These are phyloP conservation scores for Cyberlindnera maritima DNA, from an alignment of 805 yeast genomes.

Conservation along the genomic window DNA sequence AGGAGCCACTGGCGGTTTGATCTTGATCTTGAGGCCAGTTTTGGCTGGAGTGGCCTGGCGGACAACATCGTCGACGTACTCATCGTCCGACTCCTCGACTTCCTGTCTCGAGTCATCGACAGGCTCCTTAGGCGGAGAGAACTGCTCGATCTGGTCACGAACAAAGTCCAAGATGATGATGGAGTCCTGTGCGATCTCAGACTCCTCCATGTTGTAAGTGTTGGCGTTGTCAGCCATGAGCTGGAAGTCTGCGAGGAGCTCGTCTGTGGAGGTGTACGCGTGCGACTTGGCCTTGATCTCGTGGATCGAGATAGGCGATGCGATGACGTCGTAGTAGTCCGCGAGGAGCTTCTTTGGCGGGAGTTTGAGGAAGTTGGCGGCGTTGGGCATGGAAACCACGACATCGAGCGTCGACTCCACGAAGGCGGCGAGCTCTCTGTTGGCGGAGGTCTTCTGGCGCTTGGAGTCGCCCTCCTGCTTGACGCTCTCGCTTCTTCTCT, in stretches of 20 bases:
- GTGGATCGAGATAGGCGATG: constrained; percentile 63
- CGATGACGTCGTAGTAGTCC: constrained; percentile 71
- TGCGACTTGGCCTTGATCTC: constrained; percentile 56
- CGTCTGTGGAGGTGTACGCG: constrained; percentile 33
- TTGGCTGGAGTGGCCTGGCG: neutral
- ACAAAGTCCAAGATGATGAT: constrained; percentile 54
- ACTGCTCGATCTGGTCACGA: constrained; percentile 44
- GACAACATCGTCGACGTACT: neutral
- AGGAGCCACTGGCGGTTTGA: constrained; percentile 8
- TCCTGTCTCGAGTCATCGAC: neutral
- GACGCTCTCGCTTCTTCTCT: constrained; percentile 22
- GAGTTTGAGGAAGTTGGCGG: constrained; percentile 55
- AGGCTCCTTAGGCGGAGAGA: neutral
- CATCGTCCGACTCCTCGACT: constrained; percentile 16
- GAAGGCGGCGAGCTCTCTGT: constrained; percentile 28
- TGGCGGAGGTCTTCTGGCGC: constrained; percentile 16
- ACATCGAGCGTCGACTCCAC: constrained; percentile 33
- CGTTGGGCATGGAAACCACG: constrained; percentile 35
- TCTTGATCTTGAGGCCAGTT: constrained; percentile 21
- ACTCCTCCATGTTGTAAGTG: constrained; percentile 64
- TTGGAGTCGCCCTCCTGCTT: constrained; percentile 9
- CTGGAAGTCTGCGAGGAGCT: constrained; percentile 59
- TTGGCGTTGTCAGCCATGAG: constrained; percentile 69
- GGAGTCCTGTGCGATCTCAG: constrained; percentile 68
- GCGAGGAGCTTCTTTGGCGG: constrained; percentile 78